These are phyloP conservation scores for Paecilomyces fulvus DNA, from an alignment of 2,329 filamentous ascomycete genomes.

Conservation along the genomic window DNA sequence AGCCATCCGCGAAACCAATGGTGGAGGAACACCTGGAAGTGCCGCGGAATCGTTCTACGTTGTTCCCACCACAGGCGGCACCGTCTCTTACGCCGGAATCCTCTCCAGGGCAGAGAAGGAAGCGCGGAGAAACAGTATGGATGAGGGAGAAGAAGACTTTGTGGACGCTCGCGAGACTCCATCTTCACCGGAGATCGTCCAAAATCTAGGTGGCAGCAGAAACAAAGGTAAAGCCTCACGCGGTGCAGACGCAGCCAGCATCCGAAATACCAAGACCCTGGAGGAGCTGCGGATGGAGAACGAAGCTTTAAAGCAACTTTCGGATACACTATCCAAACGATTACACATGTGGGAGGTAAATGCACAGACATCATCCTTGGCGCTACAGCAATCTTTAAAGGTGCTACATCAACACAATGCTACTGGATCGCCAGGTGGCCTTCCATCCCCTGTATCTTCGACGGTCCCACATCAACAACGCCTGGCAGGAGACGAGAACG, in stretches of 20 bases:
- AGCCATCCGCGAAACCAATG: constrained; percentile 61
- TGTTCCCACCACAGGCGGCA: constrained; percentile 84
- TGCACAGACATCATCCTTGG: constrained; percentile 77
- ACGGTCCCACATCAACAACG: constrained; percentile 7
- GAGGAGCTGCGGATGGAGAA: constrained; percentile 91
- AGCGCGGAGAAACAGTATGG: constrained; percentile 38
- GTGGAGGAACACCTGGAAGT: constrained; percentile 51
- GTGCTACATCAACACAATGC: constrained; percentile 36
- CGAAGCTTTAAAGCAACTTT: constrained; percentile 69
- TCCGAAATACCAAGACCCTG: constrained; percentile 52
- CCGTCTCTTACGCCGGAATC: constrained; percentile 87
- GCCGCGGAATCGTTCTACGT: constrained; percentile 74
- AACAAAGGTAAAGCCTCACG: constrained; percentile 22
- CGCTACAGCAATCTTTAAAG: constrained; percentile 71
- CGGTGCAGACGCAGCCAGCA: constrained; percentile 8
- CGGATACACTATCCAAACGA: constrained; percentile 77
- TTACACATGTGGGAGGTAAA: constrained; percentile 92
- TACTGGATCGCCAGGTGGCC: constrained; percentile 10
- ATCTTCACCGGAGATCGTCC: constrained; percentile 39
- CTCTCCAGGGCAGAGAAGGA: constrained; percentile 47
- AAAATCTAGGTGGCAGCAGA: constrained; percentile 30
- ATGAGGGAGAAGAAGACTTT: constrained; percentile 76
- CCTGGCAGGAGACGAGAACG: constrained; percentile 23
- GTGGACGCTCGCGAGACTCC: constrained; percentile 73
- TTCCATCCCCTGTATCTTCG: constrained; percentile 14